Evolutionary conservation across 345 rosid genomes (phyloP).

Genomic region (Populus davidiana): DNA sequence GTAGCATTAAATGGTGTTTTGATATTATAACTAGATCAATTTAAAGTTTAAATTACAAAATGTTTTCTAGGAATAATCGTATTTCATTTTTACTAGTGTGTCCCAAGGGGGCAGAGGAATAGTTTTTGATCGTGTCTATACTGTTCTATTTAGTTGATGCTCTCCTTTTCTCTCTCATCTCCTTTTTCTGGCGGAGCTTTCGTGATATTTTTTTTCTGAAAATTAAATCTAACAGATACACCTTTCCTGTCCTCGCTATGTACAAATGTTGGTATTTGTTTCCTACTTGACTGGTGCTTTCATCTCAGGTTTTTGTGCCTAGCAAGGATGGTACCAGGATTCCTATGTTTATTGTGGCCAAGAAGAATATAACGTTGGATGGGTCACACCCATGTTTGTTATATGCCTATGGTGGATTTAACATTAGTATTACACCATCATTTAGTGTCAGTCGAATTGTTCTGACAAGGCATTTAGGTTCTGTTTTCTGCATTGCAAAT

Average conservation of each 20-base stretch:
- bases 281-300: slow-evolving; percentile 9
- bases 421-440: slow-evolving; percentile 63
- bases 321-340: slow-evolving; percentile 80
- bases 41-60: not conserved
- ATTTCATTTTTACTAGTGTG: not conserved
- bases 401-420: slow-evolving; percentile 92
- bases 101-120: too few species aligned
- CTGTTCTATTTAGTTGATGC: not conserved
- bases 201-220: not conserved
- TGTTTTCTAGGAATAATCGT: not conserved
- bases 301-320: slow-evolving; percentile 65
- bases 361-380: slow-evolving; percentile 53
- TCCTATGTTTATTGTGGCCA: slow-evolving; percentile 74
- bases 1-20: not conserved
- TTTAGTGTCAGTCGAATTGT: slow-evolving; percentile 65
- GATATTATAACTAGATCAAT: not conserved
- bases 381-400: slow-evolving; percentile 90
- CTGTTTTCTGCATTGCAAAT: slow-evolving; percentile 73
- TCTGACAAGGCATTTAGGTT: slow-evolving; percentile 75
- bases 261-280: not conserved
- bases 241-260: not conserved
- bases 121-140: too few species aligned
- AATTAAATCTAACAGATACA: not conserved
- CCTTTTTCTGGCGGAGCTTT: not conserved
- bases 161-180: not conserved